Conservation (phyloP, 2,329 filamentous ascomycete species). For the Fusarium musae region DNA sequence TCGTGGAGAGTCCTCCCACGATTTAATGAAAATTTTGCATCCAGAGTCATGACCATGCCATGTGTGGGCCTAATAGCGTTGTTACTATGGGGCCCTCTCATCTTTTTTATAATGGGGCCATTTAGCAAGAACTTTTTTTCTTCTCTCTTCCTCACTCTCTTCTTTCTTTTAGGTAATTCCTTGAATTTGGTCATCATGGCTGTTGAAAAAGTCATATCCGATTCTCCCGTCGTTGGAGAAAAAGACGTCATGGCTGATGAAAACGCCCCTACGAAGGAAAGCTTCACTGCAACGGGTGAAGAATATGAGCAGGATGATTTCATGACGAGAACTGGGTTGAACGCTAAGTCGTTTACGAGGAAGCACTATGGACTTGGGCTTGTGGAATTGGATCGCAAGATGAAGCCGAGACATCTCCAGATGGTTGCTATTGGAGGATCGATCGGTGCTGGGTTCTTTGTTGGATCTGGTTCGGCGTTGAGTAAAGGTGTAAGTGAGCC, state of each 20-base stretch:
- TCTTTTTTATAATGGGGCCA: constrained; percentile 33
- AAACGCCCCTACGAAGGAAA: constrained; percentile 6
- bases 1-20: constrained; percentile 7
- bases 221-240: constrained; percentile 8
- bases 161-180: background rate
- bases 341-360: constrained; percentile 33
- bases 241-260: constrained; percentile 18
- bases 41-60: constrained; percentile 20
- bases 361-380: constrained; percentile 41
- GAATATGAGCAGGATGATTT: constrained; percentile 40
- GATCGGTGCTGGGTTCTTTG: constrained; percentile 72
- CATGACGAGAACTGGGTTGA: constrained; percentile 43
- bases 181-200: constrained; percentile 4
- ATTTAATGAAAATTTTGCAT: background rate
- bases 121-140: constrained; percentile 14
- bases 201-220: constrained; percentile 19
- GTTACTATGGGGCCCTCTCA: constrained; percentile 21
- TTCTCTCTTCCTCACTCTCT: background rate
- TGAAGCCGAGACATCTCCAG: constrained; percentile 68
- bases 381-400: constrained; percentile 55
- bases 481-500: constrained; percentile 51
- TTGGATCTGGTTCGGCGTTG: constrained; percentile 66
- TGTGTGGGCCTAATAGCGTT: constrained; percentile 28
- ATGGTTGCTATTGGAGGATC: constrained; percentile 72
- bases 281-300: constrained; percentile 15